Evolutionary conservation across 2,329 filamentous ascomycete species (phyloP), one percentile per base, ranked within the genome.

Genomic region (Leptographium wingfieldii): DNA sequence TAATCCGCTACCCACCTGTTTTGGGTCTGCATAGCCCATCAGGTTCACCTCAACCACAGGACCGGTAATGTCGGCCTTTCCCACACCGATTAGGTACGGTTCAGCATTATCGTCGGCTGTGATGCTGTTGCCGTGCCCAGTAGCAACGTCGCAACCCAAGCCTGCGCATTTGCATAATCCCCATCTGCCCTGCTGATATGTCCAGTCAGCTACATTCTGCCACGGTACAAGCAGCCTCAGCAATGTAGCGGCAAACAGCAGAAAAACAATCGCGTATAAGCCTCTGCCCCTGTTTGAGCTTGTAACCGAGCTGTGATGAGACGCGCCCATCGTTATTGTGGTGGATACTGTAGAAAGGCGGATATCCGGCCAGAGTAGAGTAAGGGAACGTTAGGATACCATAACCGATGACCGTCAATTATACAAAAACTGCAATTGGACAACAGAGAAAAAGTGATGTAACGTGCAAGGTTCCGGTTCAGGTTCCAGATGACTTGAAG

Each of bases 1-100:
- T 55, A 96, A 75, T 31, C 92, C 92, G 6, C 83, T 84, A 54
- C 92, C 92, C n/a, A 88, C 73, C 72, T 96, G 92, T 52, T 81
- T 81, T 16, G 83, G 76, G 69, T 89, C 84, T 33, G 91, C 90
- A 74, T 95, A 95, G 63, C 92, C 92, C 79, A 92, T 94, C 72
- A 96, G 81, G 69, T 90, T 90, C 72, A 96, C 84, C 72, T 96
- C 90, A 33, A 92, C 90, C 5, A 94, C 88, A 0, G 90, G 90
- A 4, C 88, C 79, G 1, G 79, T 81, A 63, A 81, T 79, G 65
- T 81, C 79, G 19, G 74, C 79, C 65, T 80, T 80, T 52, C 79
- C 79, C 14, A 76, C 77, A 3, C 79, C 79, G 22, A 81, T 63
- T 3, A 81, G 70, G 61, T 80, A 81, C 59, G 72, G 69, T 63